phyloP scores from a whole-genome alignment of 2,329 filamentous ascomycete genomes.

The Sporothrix pseudoabietina region DNA sequence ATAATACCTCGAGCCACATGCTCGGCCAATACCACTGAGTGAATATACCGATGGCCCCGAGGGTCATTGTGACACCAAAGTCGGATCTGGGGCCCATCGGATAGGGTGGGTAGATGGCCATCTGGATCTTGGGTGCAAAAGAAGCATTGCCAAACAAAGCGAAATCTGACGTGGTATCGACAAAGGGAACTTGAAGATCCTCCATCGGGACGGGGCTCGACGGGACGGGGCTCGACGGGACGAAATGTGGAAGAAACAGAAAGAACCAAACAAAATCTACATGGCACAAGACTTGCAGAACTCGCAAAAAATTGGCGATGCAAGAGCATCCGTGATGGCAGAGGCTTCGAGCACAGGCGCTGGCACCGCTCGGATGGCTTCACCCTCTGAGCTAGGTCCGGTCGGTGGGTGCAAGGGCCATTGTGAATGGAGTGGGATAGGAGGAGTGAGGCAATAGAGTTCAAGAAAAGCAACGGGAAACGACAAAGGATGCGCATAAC shows the following conservation, averaged over 20 bases:
- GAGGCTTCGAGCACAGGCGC: background rate
- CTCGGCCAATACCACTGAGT: background rate
- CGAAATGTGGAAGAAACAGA: background rate
- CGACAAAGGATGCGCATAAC: background rate
- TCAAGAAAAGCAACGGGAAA: background rate
- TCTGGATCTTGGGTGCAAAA: background rate
- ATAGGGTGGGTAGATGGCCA: background rate
- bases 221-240: background rate
- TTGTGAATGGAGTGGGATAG: background rate
- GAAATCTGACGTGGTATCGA: slow-evolving; percentile 3
- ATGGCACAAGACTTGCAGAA: slow-evolving; percentile 16
- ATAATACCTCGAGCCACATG: background rate
- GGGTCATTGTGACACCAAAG: background rate
- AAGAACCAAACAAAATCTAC: background rate
- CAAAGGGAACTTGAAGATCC: background rate
- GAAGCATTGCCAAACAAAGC: background rate
- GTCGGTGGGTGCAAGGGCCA: background rate
- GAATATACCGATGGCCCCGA: background rate
- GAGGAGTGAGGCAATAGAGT: background rate
- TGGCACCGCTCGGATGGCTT: background rate
- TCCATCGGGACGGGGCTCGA: background rate
- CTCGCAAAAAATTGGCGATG: background rate
- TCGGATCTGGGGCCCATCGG: background rate
- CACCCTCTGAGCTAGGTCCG: background rate
- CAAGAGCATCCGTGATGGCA: background rate